Percentiles rank a stretch among this genome's conserved stretches.
phyloP scores from a whole-genome alignment of 495 filamentous ascomycete genomes.

The Trichocladium antarcticum region DNA sequence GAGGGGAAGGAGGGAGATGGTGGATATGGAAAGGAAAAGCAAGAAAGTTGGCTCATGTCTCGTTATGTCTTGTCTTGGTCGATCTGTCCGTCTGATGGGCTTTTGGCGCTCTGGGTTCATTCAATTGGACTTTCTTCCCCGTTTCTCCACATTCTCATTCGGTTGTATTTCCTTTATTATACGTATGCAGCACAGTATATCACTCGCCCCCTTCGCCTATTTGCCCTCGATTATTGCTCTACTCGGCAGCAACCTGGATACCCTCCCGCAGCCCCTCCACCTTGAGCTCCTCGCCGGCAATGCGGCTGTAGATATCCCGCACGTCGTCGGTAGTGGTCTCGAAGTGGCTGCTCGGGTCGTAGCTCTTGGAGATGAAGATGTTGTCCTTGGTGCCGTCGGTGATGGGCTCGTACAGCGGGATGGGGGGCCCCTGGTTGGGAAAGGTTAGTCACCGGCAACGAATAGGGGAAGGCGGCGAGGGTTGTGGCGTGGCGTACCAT shows the following conservation, averaged over 20 bases:
- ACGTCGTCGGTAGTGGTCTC: slow-evolving; percentile 88
- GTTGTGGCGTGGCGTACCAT: slow-evolving; percentile 59
- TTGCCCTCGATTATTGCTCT: slow-evolving; percentile 1
- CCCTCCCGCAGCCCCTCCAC: slow-evolving; percentile 47
- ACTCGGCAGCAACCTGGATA: slow-evolving; percentile 45
- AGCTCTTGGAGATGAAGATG: slow-evolving; percentile 97
- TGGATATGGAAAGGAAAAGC: too few relatives aligned
- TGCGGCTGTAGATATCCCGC: slow-evolving; percentile 80
- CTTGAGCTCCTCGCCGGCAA: slow-evolving; percentile 77
- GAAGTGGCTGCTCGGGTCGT: slow-evolving; percentile 95
- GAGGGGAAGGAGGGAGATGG: too few relatives aligned
- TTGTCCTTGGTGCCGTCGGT: slow-evolving; percentile 78
- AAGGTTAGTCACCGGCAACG: slow-evolving; percentile 1
- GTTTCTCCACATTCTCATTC: not conserved
- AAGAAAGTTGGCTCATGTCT: not conserved
- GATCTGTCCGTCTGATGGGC: not conserved
- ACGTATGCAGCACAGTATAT: too few relatives aligned
- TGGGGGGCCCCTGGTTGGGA: slow-evolving; percentile 51
- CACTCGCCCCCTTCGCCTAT: not conserved
- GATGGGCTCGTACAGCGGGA: slow-evolving; percentile 86
- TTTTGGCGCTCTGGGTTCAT: slow-evolving; percentile 2
- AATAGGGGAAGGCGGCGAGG: not conserved
- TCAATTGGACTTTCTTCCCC: not conserved
- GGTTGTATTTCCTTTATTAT: too few relatives aligned
- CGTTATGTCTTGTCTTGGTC: not conserved